These are phyloP conservation scores for Fistulifera pelliculosa DNA, from an alignment of 108 stramenopile species.

Conservation along the genomic window DNA sequence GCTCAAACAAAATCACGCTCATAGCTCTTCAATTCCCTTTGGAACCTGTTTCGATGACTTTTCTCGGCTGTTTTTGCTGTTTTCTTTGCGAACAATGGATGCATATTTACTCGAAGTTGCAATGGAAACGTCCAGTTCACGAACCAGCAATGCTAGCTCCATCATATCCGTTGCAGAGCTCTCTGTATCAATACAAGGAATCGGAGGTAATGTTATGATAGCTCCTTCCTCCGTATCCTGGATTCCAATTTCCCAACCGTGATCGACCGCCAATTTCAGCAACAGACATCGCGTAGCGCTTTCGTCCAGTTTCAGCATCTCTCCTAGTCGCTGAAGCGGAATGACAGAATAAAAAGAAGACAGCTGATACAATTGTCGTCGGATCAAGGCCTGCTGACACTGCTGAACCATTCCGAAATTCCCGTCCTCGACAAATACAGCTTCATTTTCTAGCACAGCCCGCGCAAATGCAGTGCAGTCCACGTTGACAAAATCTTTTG, in stretches of 20 bases:
- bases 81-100: constrained; percentile 18
- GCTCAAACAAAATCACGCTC: too few relatives aligned
- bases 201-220: not conserved
- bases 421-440: constrained; percentile 12
- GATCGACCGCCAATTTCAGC: not conserved
- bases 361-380: constrained; percentile 21
- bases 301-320: constrained; percentile 7
- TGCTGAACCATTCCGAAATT: constrained; percentile 24
- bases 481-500: constrained; percentile 4
- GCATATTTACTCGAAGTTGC: constrained; percentile 38
- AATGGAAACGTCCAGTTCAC: constrained; percentile 43
- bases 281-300: constrained; percentile 3
- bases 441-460: not conserved
- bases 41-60: too few relatives aligned
- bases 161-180: constrained; percentile 26
- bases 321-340: constrained; percentile 16
- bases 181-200: constrained; percentile 11
- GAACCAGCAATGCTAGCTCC: constrained; percentile 30
- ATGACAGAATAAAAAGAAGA: constrained; percentile 22
- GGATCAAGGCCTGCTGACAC: constrained; percentile 11
- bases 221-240: constrained; percentile 9
- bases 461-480: not conserved
- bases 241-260: constrained; percentile 9
- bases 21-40: too few relatives aligned
- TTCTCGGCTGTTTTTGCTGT: too few relatives aligned